Base-by-base conservation (phyloP, 2,329 filamentous ascomycete genomes). In the Corinectria fuckeliana region DNA sequence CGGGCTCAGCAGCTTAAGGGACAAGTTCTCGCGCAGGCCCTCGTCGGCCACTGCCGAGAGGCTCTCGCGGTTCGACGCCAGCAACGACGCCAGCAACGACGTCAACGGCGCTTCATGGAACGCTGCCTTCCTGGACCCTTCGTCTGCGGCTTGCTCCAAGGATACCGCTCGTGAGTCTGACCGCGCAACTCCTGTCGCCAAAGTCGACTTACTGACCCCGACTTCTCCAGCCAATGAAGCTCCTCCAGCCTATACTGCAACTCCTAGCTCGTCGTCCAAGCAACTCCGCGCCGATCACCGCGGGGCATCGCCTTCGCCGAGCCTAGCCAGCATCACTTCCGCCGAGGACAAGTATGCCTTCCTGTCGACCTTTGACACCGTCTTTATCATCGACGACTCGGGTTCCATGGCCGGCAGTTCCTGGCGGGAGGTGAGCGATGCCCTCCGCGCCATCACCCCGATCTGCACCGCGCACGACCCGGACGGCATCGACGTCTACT, bases 361-460 rank as follows among this genome's bases (percentile, higher is more conserved):
- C 72, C 86, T 98, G 5, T 74, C 78, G 39, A 82, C 82, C 14
- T 97, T 97, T 72, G 92, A 98, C 77, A 97, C 93, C 28, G 78
- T 94, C 56, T 93, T 98, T 74, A 78, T 98, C 1, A 92, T 98
- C 71, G 94, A 98, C 72, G 94, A 98, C 79, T 93, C 89, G n/a
- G 86, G 87, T 5, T 93, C 90, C 68, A 98, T 98, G 94, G 80
- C 81, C 1, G 91, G 90, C 14, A 72, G 79, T n/a, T 84, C 83
- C 20, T 98, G 94, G 94, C 75, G 78, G 11, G 91, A 97, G 74
- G 91, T 91, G 0, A 78, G 83, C 23, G 79, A 83, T 8, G 91
- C 90, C 1, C 84, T 98, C 2, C 78, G 83, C 28, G 82, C 86
- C 47, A 93, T 98, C 70, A 85, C 92, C 0, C 92, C 92, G 0